These are phyloP conservation scores for Turritis glabra DNA, from an alignment of 345 rosid species.

Conservation along the genomic window DNA sequence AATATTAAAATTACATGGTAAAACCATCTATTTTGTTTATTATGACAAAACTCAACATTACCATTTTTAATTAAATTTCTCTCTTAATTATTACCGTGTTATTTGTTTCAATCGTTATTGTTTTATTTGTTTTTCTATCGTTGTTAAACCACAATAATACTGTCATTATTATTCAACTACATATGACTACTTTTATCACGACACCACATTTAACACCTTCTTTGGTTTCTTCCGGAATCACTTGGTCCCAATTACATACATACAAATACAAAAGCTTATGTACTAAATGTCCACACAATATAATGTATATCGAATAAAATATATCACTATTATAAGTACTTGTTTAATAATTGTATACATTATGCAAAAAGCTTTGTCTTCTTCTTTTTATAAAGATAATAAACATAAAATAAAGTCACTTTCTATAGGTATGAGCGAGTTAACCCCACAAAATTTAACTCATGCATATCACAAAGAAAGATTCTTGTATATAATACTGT, in stretches of 20 bases:
- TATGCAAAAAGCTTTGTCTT: slow-evolving; percentile 19
- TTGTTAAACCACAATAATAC: background rate
- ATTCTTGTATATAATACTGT: slow-evolving; percentile 29
- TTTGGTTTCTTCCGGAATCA: slow-evolving; percentile 32
- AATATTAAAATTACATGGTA: background rate
- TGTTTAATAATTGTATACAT: slow-evolving; percentile 14
- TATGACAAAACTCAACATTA: background rate
- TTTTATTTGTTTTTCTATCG: background rate
- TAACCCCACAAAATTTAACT: slow-evolving; percentile 37
- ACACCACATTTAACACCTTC: slow-evolving; percentile 30
- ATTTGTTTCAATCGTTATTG: background rate
- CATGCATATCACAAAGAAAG: slow-evolving; percentile 39
- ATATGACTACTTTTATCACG: background rate
- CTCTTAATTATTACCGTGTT: background rate
- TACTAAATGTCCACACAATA: slow-evolving; percentile 20
- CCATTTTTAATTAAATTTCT: background rate
- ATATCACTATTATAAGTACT: background rate
- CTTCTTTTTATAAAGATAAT: background rate
- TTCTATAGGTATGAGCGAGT: slow-evolving; percentile 18
- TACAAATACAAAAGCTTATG: slow-evolving; percentile 18
- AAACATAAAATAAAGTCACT: slow-evolving; percentile 7
- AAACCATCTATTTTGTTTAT: background rate
- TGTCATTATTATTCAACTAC: slow-evolving; percentile 16
- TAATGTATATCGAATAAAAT: slow-evolving; percentile 9
- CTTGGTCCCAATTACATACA: slow-evolving; percentile 30